Conservation (phyloP, 176 grass and related monocot genomes). For the Triticum urartu region DNA sequence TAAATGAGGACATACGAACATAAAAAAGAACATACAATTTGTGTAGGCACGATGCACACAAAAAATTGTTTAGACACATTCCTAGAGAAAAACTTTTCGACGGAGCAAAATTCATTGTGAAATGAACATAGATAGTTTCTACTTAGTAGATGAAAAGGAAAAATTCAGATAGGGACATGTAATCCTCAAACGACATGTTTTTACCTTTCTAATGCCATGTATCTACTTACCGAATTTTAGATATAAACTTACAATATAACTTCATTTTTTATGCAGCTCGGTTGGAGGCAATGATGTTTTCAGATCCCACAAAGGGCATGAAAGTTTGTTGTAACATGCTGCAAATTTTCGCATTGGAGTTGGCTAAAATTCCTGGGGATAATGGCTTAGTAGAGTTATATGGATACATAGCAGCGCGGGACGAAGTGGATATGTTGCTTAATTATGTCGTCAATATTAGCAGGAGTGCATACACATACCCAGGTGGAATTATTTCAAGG, state of each 20-base stretch:
- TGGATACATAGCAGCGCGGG: background rate
- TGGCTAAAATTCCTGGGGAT: background rate
- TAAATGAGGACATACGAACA: background rate
- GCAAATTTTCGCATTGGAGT: background rate
- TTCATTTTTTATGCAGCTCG: background rate
- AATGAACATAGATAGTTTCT: background rate
- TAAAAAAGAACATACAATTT: background rate
- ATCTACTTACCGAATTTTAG: background rate
- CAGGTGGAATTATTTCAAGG: background rate
- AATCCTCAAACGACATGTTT: background rate
- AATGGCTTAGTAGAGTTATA: background rate
- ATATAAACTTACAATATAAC: background rate
- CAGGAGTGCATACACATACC: background rate
- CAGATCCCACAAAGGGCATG: background rate
- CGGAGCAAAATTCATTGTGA: background rate
- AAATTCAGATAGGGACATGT: background rate
- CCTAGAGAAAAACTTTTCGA: background rate
- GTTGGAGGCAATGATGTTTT: background rate
- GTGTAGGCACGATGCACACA: too few relatives aligned
- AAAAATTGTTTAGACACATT: background rate
- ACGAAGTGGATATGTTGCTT: background rate
- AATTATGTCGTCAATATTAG: background rate
- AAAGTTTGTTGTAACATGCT: background rate
- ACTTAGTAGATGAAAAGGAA: background rate
- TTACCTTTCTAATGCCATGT: background rate